A percentile compares a stretch with the other conserved stretches of the same genome.
Evolutionary conservation across 1,284 basidiomycete genomes (phyloP).

Genomic region (Trichosporon ovoides): DNA sequence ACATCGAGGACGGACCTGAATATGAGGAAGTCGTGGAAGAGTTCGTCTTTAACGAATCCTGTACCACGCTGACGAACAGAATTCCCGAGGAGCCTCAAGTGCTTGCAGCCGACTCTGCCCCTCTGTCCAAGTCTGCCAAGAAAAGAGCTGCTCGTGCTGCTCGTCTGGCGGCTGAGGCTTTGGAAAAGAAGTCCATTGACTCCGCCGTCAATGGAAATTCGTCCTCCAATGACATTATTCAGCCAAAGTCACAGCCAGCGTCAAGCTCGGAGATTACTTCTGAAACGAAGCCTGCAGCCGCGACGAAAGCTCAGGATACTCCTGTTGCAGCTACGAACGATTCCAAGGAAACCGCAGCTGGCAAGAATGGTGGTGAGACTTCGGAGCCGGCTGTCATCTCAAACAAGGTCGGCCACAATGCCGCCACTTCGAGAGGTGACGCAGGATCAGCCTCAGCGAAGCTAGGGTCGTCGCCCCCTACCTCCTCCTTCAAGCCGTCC

Average conservation of each 20-base stretch:
- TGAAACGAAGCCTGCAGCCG: neutral
- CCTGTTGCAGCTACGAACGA: neutral
- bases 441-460: neutral
- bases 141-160: conserved; percentile 55
- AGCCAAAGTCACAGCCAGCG: too few species aligned
- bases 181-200: neutral
- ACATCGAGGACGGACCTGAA: conserved; percentile 52
- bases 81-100: conserved; percentile 7
- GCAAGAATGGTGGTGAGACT: neutral
- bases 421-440: neutral
- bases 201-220: neutral
- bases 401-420: neutral
- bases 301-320: neutral
- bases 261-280: neutral
- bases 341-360: neutral
- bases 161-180: conserved; percentile 13
- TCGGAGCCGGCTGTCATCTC: neutral
- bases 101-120: conserved; percentile 48
- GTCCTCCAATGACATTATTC: neutral
- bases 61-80: neutral
- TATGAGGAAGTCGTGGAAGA: conserved; percentile 22
- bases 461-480: conserved; percentile 10
- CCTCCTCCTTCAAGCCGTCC: conserved; percentile 24
- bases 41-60: neutral
- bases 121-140: conserved; percentile 64